A percentile compares a stretch with the other conserved stretches of the same genome.
phyloP scores from a whole-genome alignment of 106 monocot genomes.

The Apostasia ramifera region DNA sequence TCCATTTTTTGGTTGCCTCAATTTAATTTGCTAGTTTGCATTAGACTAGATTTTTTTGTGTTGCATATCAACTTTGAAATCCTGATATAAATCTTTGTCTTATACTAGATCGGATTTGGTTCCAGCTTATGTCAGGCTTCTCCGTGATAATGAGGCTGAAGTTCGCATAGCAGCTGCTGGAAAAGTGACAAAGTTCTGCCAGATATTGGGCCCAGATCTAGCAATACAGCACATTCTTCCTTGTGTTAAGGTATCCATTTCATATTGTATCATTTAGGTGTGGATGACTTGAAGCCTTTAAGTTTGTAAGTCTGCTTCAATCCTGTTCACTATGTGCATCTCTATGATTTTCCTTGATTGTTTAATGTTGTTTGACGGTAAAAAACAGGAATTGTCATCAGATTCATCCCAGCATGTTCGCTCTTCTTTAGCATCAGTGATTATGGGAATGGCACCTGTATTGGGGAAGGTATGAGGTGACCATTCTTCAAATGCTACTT shows the following conservation, averaged over 20 bases:
- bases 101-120: conserved; percentile 44
- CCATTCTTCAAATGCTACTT: no score
- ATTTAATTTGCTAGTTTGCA: no score
- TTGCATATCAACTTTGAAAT: no score
- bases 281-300: neutral
- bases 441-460: conserved; percentile 79
- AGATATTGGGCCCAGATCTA: conserved; percentile 56
- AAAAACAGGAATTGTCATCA: conserved; percentile 54
- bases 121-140: conserved; percentile 73
- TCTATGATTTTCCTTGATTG: neutral
- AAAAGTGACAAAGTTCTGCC: conserved; percentile 71
- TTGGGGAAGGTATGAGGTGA: conserved; percentile 41
- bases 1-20: no score
- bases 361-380: neutral
- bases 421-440: conserved; percentile 64
- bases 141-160: conserved; percentile 78
- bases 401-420: conserved; percentile 84
- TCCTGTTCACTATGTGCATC: neutral
- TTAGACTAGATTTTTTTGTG: no score
- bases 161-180: conserved; percentile 73
- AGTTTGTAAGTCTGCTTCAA: neutral
- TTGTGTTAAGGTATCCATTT: conserved; percentile 53
- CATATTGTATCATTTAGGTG: neutral
- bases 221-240: conserved; percentile 68
- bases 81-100: no score